These are phyloP conservation scores for Dryadomyces quercus-mongolicae DNA, from an alignment of 2,329 filamentous ascomycete species.

Conservation along the genomic window DNA sequence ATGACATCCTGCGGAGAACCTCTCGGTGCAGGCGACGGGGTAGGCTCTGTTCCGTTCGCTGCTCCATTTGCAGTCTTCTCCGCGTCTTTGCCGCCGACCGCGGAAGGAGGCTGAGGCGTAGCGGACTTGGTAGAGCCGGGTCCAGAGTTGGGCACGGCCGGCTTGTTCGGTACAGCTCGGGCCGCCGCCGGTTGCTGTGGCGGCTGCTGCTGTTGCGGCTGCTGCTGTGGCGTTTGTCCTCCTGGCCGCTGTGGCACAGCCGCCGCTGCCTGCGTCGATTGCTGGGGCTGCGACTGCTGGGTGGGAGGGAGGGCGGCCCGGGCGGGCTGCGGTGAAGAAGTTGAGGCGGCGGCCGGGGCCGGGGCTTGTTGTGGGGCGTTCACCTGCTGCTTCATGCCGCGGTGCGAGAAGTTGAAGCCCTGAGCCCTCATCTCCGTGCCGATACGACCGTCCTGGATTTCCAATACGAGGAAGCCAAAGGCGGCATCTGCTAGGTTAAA, in stretches of 20 bases:
- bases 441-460: slow-evolving; percentile 90
- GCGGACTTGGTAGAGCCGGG: slow-evolving; percentile 24
- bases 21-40: slow-evolving; percentile 48
- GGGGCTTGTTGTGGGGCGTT: slow-evolving; percentile 21
- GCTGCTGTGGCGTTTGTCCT: slow-evolving; percentile 22
- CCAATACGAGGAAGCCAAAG: slow-evolving; percentile 89
- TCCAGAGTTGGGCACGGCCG: slow-evolving; percentile 21
- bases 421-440: slow-evolving; percentile 98
- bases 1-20: slow-evolving; percentile 54
- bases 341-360: slow-evolving; percentile 24
- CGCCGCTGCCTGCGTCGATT: slow-evolving; percentile 16
- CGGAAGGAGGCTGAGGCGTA: slow-evolving; percentile 34
- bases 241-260: slow-evolving; percentile 21
- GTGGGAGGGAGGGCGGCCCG: slow-evolving; percentile 14
- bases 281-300: slow-evolving; percentile 1
- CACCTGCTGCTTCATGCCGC: slow-evolving; percentile 65
- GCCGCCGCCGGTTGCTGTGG: not conserved
- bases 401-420: slow-evolving; percentile 97
- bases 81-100: slow-evolving; percentile 39
- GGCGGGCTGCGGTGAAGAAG: slow-evolving; percentile 13
- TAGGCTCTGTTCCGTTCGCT: slow-evolving; percentile 36
- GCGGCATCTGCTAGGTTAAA: slow-evolving; percentile 97
- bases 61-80: slow-evolving; percentile 49
- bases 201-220: slow-evolving; percentile 8
- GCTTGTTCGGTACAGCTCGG: slow-evolving; percentile 20